These are phyloP conservation scores for Pyrenophora graminea DNA, from an alignment of 2,329 filamentous ascomycete species.

Conservation along the genomic window DNA sequence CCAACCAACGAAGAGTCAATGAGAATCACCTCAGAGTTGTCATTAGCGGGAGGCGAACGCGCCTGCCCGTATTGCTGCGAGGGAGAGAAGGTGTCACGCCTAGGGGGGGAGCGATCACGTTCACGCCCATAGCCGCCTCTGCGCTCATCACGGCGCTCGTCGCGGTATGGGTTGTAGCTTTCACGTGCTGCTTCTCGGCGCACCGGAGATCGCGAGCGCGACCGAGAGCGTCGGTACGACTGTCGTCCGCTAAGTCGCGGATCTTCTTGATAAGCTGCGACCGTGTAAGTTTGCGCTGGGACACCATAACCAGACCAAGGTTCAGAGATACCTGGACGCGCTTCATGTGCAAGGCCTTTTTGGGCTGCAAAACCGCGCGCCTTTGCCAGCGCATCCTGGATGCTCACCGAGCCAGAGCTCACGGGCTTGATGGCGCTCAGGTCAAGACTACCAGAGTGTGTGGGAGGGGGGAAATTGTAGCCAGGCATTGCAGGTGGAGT, in stretches of 20 bases:
- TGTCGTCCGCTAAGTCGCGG: constrained; percentile 56
- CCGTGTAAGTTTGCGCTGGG: constrained; percentile 39
- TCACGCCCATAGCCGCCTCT: constrained; percentile 66
- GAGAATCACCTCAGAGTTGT: constrained; percentile 78
- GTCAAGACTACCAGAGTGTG: constrained; percentile 76
- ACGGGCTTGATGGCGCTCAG: constrained; percentile 78
- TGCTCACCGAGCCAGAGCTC: constrained; percentile 79
- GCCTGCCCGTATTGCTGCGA: constrained; percentile 57
- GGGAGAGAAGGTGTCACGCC: constrained; percentile 65
- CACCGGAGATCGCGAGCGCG: constrained; percentile 62
- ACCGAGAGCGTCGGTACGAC: constrained; percentile 70
- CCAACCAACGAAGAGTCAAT: constrained; percentile 88
- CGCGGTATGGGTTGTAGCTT: constrained; percentile 80
- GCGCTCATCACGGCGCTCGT: constrained; percentile 76
- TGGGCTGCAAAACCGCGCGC: constrained; percentile 81
- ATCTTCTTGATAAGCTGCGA: constrained; percentile 49
- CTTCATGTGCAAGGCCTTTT: constrained; percentile 66
- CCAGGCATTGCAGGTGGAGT: constrained; percentile 49
- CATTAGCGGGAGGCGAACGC: constrained; percentile 66
- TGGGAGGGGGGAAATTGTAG: constrained; percentile 67
- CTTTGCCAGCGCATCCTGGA: constrained; percentile 82
- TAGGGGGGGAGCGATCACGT: constrained; percentile 72
- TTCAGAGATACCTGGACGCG: constrained; percentile 48
- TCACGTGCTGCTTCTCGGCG: constrained; percentile 74
- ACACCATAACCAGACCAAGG: constrained; percentile 48